phyloP scores from a whole-genome alignment of 2,329 filamentous ascomycete species.

The Fusarium drepaniforme region DNA sequence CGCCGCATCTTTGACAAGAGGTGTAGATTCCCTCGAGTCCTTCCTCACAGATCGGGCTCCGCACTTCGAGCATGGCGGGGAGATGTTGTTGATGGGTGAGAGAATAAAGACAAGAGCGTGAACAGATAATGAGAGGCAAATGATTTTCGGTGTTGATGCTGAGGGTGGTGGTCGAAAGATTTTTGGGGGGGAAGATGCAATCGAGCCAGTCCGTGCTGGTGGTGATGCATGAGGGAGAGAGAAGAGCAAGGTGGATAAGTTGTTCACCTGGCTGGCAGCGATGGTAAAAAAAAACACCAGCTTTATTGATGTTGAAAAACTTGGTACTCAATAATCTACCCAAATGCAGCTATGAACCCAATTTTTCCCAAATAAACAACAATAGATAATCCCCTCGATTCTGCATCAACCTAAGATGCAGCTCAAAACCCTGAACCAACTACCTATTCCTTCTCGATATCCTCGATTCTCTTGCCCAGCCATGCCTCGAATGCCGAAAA shows the following conservation, averaged over 20 bases:
- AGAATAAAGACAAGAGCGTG: background rate
- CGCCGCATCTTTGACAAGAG: background rate
- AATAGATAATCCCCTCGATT: background rate
- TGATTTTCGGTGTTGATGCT: background rate
- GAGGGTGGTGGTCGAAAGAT: background rate
- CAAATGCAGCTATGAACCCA: background rate
- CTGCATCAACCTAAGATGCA: background rate
- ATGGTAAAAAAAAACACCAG: background rate
- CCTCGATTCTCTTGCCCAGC: constrained; percentile 47
- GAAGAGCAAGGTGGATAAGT: background rate
- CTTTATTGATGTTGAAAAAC: background rate
- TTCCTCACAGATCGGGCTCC: background rate
- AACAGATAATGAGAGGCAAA: background rate
- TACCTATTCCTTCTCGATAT: background rate
- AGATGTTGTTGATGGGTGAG: background rate
- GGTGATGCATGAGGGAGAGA: background rate
- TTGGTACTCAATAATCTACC: background rate
- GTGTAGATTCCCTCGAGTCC: background rate
- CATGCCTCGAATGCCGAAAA: constrained; percentile 61
- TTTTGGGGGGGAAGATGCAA: background rate
- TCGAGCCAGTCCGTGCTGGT: background rate
- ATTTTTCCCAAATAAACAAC: background rate
- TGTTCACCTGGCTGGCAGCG: background rate
- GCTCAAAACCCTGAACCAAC: background rate
- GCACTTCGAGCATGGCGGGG: background rate